Percentiles rank a stretch among this genome's conserved stretches.
Conservation (phyloP, 371 early-diverging fungal species). For the Capillidium rhysosporum region DNA sequence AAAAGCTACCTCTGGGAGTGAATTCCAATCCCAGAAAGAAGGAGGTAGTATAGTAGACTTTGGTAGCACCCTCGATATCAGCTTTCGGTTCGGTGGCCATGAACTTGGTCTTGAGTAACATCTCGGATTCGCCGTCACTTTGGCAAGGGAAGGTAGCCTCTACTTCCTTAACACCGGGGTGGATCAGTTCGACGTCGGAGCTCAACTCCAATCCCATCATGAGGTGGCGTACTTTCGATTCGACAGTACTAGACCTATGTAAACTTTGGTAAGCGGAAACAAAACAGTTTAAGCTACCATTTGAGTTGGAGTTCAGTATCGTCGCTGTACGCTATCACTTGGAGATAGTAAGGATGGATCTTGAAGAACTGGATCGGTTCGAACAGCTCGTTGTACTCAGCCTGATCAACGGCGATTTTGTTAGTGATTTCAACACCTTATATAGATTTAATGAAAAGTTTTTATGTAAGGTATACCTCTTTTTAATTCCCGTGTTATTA, state of each 20-base stretch:
- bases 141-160: slow-evolving; percentile 39
- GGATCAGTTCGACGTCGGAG: slow-evolving; percentile 59
- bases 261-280: neutral
- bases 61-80: slow-evolving; percentile 13
- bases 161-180: slow-evolving; percentile 81
- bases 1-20: slow-evolving; percentile 24
- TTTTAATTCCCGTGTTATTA: slow-evolving; percentile 77
- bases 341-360: slow-evolving; percentile 79
- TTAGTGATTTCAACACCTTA: slow-evolving; percentile 45
- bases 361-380: slow-evolving; percentile 78
- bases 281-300: slow-evolving; percentile 23
- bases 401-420: slow-evolving; percentile 41
- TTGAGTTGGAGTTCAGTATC: slow-evolving; percentile 50
- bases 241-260: slow-evolving; percentile 71
- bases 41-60: slow-evolving; percentile 40
- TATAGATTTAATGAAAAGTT: neutral
- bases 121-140: slow-evolving; percentile 36
- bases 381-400: slow-evolving; percentile 58
- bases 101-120: slow-evolving; percentile 37
- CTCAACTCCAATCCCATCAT: slow-evolving; percentile 70
- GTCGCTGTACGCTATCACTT: slow-evolving; percentile 62
- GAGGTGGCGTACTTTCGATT: slow-evolving; percentile 83
- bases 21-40: slow-evolving; percentile 77
- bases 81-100: slow-evolving; percentile 8
- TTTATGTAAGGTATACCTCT: slow-evolving; percentile 16